phyloP scores from a whole-genome alignment of 345 rosid genomes.

The Adansonia digitata region DNA sequence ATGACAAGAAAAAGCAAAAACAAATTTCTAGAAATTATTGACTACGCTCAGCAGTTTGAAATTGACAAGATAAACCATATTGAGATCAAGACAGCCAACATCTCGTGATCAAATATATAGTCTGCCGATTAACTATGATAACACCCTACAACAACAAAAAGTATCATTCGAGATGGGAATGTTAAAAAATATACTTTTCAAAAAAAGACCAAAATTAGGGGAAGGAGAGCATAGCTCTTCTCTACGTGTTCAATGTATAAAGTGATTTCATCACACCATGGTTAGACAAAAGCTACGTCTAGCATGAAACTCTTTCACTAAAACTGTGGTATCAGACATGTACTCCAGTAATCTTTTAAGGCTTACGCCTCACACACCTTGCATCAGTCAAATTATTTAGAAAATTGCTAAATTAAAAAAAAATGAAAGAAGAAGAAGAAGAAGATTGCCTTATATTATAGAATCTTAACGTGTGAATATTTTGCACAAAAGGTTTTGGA shows the following conservation, averaged over 20 bases:
- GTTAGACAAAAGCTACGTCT: neutral
- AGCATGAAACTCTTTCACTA: neutral
- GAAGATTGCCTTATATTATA: neutral
- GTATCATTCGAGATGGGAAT: neutral
- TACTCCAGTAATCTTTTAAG: neutral
- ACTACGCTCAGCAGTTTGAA: neutral
- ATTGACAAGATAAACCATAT: neutral
- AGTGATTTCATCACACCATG: neutral
- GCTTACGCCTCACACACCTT: no score
- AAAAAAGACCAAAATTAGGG: neutral
- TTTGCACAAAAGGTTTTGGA: neutral
- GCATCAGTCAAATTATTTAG: no score
- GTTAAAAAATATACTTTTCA: neutral
- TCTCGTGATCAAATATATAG: neutral
- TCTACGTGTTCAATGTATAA: neutral
- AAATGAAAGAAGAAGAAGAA: no score
- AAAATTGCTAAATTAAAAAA: no score
- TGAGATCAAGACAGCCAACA: neutral
- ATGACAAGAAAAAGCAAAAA: neutral
- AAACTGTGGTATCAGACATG: neutral
- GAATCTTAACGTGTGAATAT: neutral
- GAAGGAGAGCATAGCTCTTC: neutral
- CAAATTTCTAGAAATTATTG: neutral
- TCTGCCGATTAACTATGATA: neutral
- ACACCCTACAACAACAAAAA: neutral